Base-by-base conservation (phyloP, 805 yeast genomes). In the Pichia californica region DNA sequence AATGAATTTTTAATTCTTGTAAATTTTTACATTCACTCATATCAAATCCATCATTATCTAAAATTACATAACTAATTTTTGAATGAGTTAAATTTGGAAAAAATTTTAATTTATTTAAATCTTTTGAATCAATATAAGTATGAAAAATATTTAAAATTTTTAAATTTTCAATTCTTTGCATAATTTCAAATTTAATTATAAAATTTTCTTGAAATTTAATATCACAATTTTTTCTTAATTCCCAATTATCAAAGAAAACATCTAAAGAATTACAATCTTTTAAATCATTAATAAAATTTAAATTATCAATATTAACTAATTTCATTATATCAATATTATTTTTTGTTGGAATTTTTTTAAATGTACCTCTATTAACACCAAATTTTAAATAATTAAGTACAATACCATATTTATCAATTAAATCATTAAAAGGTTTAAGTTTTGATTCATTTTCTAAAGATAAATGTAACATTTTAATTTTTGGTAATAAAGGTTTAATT, bases 161-260 rank as follows among this genome's bases (percentile, higher is more conserved):
- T 36, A 58, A 50, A 45, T 51, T 50, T 26, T 51, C 36, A 23
- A 54, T 41, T 14, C 36, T 40, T 16, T 46, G 46, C 14, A 35
- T 36, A 27, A 58, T 46, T 23, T 54, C 47, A 35, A 57, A 54
- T 6, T 52, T 45, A 13, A 57, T 51, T 14, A 58, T 54, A 27
- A 55, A 53, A 43, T 45, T 45, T 19, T 50, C 36, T 34, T 56
- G 58, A 35, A 58, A 57, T 36, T 47, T 52, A 15, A 53, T 46
- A 44, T 51, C 55, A 40, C 54, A 51, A 40, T 55, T 57, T 37
- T 55, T 56, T 36, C 60, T 49, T 36, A 58, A 49, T 38, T 58
- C 63, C 62, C 62, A 57, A 38, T 58, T 58, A 42, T 58, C 63
- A 35, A 58, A 58, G 28, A 58, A 58, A 4, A 58, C 60, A 43